Conservation (phyloP, 352 stramenopile species). For the Pythium biforme region DNA sequence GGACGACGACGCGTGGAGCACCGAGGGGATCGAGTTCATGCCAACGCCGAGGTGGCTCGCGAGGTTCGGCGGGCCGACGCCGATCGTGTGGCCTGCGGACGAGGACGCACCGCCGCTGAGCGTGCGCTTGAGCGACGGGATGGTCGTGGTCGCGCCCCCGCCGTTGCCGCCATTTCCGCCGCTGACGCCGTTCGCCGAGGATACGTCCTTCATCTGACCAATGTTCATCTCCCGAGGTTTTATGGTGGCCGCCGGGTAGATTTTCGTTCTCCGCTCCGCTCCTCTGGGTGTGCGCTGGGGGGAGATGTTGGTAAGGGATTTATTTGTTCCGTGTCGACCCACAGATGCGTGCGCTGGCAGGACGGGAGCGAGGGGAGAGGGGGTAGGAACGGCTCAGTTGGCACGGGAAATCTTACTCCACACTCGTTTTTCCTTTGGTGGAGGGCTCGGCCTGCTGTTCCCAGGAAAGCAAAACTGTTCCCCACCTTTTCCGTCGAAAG, state of each 20-base stretch:
- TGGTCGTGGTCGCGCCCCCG: slow-evolving; percentile 45
- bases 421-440: background rate
- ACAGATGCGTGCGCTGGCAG: background rate
- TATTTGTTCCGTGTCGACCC: slow-evolving; percentile 3
- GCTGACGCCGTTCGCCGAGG: slow-evolving; percentile 27
- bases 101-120: slow-evolving; percentile 63
- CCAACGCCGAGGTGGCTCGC: slow-evolving; percentile 55
- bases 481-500: slow-evolving; percentile 32
- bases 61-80: slow-evolving; percentile 36
- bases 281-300: background rate
- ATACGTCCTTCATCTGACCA: slow-evolving; percentile 59
- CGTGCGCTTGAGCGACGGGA: slow-evolving; percentile 86
- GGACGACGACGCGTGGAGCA: slow-evolving; percentile 62
- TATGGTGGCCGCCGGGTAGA: background rate
- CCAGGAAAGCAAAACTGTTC: slow-evolving; percentile 30
- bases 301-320: background rate
- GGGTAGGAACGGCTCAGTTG: slow-evolving; percentile 1
- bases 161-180: slow-evolving; percentile 50
- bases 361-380: background rate
- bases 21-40: slow-evolving; percentile 78
- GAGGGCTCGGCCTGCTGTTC: background rate
- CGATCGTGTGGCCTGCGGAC: slow-evolving; percentile 28
- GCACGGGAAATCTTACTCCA: slow-evolving; percentile 24
- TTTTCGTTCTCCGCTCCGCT: background rate
- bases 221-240: slow-evolving; percentile 58